Conservation (phyloP, 208 protist genomes). For the Borovskyia barvae region DNA sequence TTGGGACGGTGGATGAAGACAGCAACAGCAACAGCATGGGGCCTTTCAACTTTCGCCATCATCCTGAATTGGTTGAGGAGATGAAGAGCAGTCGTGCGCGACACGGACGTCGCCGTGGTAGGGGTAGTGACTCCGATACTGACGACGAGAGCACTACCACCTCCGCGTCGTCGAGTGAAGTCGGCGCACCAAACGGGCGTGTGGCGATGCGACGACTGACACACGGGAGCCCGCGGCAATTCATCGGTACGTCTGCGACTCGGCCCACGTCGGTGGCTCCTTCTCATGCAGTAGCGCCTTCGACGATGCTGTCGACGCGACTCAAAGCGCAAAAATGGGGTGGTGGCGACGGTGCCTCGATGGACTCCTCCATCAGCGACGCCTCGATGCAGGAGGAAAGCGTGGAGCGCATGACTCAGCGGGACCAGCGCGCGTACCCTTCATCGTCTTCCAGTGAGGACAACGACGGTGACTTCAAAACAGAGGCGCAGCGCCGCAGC, state of each 20-base stretch:
- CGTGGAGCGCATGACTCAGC: slow-evolving; percentile 24
- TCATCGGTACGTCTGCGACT: too few relatives aligned
- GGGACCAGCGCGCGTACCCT: slow-evolving; percentile 18
- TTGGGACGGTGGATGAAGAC: slow-evolving; percentile 5
- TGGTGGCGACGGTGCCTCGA: slow-evolving; percentile 26
- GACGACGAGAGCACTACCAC: slow-evolving; percentile 1
- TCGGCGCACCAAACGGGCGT: too few relatives aligned
- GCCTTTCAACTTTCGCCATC: slow-evolving; percentile 37
- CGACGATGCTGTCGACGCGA: neutral
- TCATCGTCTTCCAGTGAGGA: slow-evolving; percentile 17
- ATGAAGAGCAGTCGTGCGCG: neutral
- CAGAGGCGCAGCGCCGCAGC: slow-evolving; percentile 26
- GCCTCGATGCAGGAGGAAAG: slow-evolving; percentile 64
- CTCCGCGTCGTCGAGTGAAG: too few relatives aligned
- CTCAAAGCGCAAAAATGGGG: neutral
- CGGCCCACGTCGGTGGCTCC: neutral
- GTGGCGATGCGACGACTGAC: too few relatives aligned
- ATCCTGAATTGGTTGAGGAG: slow-evolving; percentile 28
- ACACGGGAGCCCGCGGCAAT: too few relatives aligned
- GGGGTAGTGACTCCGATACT: neutral
- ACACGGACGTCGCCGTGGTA: neutral
- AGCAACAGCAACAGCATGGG: slow-evolving; percentile 22
- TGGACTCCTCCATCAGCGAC: slow-evolving; percentile 64
- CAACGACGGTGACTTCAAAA: slow-evolving; percentile 14
- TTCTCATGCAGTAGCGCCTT: neutral